phyloP scores from a whole-genome alignment of 1,284 basidiomycete species.

The Ceratobasidium theobromae region DNA sequence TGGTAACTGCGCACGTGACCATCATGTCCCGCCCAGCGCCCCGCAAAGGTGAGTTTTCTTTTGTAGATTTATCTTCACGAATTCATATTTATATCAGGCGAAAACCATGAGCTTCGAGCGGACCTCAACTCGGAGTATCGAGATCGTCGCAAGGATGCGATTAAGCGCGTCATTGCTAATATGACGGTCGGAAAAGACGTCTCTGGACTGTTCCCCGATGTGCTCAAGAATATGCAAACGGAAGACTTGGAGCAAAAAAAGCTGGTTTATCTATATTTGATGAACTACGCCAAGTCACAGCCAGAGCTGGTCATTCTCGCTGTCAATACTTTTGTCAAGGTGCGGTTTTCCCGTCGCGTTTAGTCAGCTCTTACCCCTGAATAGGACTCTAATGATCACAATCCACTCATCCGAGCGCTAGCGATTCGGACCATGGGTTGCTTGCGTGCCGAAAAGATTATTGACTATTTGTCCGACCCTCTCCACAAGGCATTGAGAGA shows the following conservation, averaged over 20 bases:
- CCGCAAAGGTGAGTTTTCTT: conserved; percentile 37
- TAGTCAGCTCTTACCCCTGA: background rate
- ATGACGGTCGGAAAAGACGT: conserved; percentile 98
- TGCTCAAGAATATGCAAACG: conserved; percentile 98
- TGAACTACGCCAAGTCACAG: conserved; percentile 98
- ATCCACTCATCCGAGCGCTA: conserved; percentile 93
- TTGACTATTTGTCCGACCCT: conserved; percentile 95
- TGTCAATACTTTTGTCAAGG: conserved; percentile 95
- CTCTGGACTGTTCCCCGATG: conserved; percentile 94
- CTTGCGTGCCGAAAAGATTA: conserved; percentile 96
- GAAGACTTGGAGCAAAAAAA: conserved; percentile 95
- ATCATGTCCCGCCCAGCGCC: conserved; percentile 32
- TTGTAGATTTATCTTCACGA: background rate
- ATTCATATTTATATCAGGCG: conserved; percentile 49
- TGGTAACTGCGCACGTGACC: conserved; percentile 49
- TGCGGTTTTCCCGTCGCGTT: conserved; percentile 36
- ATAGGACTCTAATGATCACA: conserved; percentile 93
- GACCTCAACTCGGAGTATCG: conserved; percentile 96
- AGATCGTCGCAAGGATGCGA: conserved; percentile 96
- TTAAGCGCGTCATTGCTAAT: conserved; percentile 93
- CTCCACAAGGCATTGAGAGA: conserved; percentile 88
- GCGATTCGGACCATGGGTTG: conserved; percentile 99
- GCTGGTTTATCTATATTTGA: conserved; percentile 96
- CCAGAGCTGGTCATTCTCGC: conserved; percentile 97
- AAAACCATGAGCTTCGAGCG: conserved; percentile 92